phyloP scores from a whole-genome alignment of 208 protist species.

The Wallacemonas sp. region DNA sequence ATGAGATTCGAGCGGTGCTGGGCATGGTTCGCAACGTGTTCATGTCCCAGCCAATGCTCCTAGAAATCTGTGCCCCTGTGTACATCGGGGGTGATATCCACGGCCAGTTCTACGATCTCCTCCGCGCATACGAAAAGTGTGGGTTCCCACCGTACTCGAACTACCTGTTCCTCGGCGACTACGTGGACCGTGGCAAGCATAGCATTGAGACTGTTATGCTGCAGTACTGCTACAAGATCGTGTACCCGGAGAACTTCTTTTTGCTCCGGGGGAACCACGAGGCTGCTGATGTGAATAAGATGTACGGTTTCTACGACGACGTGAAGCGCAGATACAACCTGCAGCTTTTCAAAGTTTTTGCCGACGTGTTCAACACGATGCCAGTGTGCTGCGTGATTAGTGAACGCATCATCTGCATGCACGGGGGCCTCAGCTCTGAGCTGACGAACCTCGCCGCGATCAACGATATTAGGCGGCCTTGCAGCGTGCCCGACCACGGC shows the following conservation, averaged over 20 bases:
- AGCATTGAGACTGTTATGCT: slow-evolving; percentile 93
- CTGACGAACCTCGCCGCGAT: slow-evolving; percentile 95
- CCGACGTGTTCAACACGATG: slow-evolving; percentile 99
- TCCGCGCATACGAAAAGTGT: slow-evolving; percentile 99
- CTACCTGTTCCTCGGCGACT: slow-evolving; percentile 99
- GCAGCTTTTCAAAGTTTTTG: slow-evolving; percentile 99
- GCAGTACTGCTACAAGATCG: slow-evolving; percentile 95
- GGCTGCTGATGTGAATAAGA: slow-evolving; percentile 97
- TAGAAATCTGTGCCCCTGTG: slow-evolving; percentile 88
- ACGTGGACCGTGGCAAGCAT: slow-evolving; percentile 98
- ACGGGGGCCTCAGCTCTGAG: slow-evolving; percentile 98
- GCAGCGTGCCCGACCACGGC: slow-evolving; percentile 98
- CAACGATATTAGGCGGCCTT: slow-evolving; percentile 94
- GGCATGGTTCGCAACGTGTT: slow-evolving; percentile 81
- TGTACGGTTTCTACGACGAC: slow-evolving; percentile 99
- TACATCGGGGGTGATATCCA: slow-evolving; percentile 97
- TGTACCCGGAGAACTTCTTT: slow-evolving; percentile 98
- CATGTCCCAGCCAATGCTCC: slow-evolving; percentile 89
- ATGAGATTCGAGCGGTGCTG: slow-evolving; percentile 81
- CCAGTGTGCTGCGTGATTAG: slow-evolving; percentile 99
- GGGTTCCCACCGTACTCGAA: slow-evolving; percentile 98
- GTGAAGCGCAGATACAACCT: slow-evolving; percentile 94
- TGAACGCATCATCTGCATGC: slow-evolving; percentile 99
- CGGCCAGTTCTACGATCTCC: slow-evolving; percentile 99
- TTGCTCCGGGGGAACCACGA: slow-evolving; percentile 99